Percentiles rank a stretch among this genome's conserved stretches.
These are phyloP conservation scores for Jamesozyma rosinii DNA, from an alignment of 805 yeast genomes.

Conservation along the genomic window DNA sequence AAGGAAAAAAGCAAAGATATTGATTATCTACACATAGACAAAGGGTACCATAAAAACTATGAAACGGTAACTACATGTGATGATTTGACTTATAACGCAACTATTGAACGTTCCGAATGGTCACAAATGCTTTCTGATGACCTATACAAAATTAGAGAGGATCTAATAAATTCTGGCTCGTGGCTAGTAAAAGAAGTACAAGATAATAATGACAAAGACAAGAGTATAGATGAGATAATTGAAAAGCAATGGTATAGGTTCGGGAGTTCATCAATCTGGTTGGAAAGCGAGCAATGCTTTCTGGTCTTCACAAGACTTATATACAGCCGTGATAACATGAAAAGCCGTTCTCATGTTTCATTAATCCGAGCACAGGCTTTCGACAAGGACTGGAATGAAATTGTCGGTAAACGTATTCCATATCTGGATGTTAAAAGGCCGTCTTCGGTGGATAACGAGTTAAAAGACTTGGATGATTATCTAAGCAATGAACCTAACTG, in stretches of 20 bases:
- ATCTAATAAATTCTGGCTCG: background rate
- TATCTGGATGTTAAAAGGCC: constrained; percentile 20
- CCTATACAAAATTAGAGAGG: constrained; percentile 4
- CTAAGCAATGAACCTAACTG: constrained; percentile 12
- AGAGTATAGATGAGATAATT: constrained; percentile 6
- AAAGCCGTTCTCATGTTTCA: constrained; percentile 18
- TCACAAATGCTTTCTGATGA: constrained; percentile 1
- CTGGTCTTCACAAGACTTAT: constrained; percentile 34
- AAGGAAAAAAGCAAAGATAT: background rate
- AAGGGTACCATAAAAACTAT: constrained; percentile 2
- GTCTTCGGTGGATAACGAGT: constrained; percentile 22
- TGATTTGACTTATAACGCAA: constrained; percentile 5
- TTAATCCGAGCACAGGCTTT: constrained; percentile 37
- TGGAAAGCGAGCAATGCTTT: constrained; percentile 42
- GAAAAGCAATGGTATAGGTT: constrained; percentile 29
- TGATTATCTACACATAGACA: background rate
- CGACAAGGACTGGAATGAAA: constrained; percentile 37
- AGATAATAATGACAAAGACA: constrained; percentile 6
- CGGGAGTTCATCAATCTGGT: constrained; percentile 43
- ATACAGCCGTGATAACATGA: background rate
- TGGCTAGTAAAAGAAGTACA: background rate
- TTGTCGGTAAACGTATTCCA: constrained; percentile 15
- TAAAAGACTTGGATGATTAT: constrained; percentile 18
- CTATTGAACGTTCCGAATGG: constrained; percentile 2
- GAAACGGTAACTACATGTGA: constrained; percentile 4